These are phyloP conservation scores for Fusarium poae DNA, from an alignment of 2,329 filamentous ascomycete species.

Conservation along the genomic window DNA sequence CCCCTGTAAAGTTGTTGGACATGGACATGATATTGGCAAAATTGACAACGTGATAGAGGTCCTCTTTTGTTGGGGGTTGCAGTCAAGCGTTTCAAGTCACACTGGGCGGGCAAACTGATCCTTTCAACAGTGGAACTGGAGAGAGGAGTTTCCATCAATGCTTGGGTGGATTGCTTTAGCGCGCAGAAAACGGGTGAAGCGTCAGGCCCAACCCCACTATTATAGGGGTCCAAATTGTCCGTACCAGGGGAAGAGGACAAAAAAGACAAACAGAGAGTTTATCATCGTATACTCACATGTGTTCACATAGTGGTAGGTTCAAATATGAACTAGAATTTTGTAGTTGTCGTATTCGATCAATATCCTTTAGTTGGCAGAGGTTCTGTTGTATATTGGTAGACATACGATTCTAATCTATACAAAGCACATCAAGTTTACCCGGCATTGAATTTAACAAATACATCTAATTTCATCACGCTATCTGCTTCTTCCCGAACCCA, in stretches of 20 bases:
- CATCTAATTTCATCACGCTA: slow-evolving; percentile 16
- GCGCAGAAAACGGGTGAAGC: slow-evolving; percentile 35
- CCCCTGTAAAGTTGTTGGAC: slow-evolving; percentile 2
- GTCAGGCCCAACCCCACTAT: slow-evolving; percentile 34
- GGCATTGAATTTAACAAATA: background rate
- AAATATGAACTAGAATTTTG: background rate
- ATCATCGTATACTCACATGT: too few species aligned
- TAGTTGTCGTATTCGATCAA: too few species aligned
- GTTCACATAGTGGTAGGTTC: background rate
- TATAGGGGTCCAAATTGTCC: slow-evolving; percentile 37
- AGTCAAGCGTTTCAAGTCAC: slow-evolving; percentile 36
- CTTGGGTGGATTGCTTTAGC: slow-evolving; percentile 24
- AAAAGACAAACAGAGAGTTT: background rate
- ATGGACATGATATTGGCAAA: slow-evolving; percentile 11
- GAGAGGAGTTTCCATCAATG: background rate
- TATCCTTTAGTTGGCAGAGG: background rate
- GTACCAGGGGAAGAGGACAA: background rate
- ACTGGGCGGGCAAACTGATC: slow-evolving; percentile 33
- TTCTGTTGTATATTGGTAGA: background rate
- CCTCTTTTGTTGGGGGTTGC: slow-evolving; percentile 2
- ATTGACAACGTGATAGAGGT: background rate
- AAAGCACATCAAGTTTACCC: slow-evolving; percentile 4
- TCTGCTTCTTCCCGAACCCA: slow-evolving; percentile 13
- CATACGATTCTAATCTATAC: slow-evolving; percentile 1
- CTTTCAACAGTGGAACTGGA: slow-evolving; percentile 29